These are phyloP conservation scores for Lineolata rhizophorae DNA, from an alignment of 495 filamentous ascomycete genomes.

Conservation along the genomic window DNA sequence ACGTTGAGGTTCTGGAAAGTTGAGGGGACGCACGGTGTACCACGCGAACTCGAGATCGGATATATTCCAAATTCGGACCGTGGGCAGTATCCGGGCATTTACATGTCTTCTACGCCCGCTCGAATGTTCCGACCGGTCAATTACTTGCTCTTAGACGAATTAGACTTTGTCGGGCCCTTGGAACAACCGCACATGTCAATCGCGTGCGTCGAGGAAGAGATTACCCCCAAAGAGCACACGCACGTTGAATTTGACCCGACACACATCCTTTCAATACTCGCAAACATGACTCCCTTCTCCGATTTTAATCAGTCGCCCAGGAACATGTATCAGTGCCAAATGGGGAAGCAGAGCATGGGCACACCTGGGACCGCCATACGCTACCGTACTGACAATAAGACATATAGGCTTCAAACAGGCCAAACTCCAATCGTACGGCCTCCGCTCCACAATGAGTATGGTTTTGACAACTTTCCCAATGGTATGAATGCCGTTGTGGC, in stretches of 20 bases:
- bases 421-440: slow-evolving; percentile 88
- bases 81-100: slow-evolving; percentile 88
- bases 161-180: slow-evolving; percentile 75
- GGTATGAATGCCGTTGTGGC: slow-evolving; percentile 93
- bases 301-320: slow-evolving; percentile 96
- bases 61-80: slow-evolving; percentile 68
- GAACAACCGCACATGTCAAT: slow-evolving; percentile 99
- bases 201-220: slow-evolving; percentile 63
- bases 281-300: slow-evolving; percentile 97
- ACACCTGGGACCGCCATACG: slow-evolving; percentile 72
- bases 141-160: slow-evolving; percentile 63
- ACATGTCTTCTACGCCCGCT: slow-evolving; percentile 67
- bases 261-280: slow-evolving; percentile 90
- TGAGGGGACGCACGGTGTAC: slow-evolving; percentile 67
- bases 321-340: slow-evolving; percentile 99
- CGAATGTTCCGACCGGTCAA: slow-evolving; percentile 84
- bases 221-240: slow-evolving; percentile 66
- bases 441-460: slow-evolving; percentile 84
- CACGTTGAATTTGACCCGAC: slow-evolving; percentile 92
- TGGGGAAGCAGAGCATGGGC: slow-evolving; percentile 98
- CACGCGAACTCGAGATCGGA: slow-evolving; percentile 70
- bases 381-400: slow-evolving; percentile 90
- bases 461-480: slow-evolving; percentile 95
- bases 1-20: slow-evolving; percentile 89
- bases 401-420: slow-evolving; percentile 83